These are phyloP conservation scores for Stereocaulon alpinum DNA, from an alignment of 495 filamentous ascomycete genomes.

Conservation along the genomic window DNA sequence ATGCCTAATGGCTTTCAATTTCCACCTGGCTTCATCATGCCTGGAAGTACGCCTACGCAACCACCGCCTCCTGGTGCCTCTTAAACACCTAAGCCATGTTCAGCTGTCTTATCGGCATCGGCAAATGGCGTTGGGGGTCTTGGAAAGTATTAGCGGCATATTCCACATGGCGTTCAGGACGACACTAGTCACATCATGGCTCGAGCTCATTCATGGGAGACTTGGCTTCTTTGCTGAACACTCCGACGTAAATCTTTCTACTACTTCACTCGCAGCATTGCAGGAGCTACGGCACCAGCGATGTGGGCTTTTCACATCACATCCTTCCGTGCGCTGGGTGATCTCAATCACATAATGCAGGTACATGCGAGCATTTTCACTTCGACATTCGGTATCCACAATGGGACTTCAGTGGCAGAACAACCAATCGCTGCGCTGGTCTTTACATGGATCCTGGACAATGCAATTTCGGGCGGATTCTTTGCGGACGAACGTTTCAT, in stretches of 20 bases:
- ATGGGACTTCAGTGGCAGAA: too few relatives aligned
- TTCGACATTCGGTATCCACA: too few relatives aligned
- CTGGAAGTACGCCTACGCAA: constrained; percentile 31
- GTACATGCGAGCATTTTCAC: too few relatives aligned
- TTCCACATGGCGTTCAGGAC: background rate
- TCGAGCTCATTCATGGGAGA: background rate
- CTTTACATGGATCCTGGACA: too few relatives aligned
- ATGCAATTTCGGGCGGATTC: too few relatives aligned
- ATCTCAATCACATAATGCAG: too few relatives aligned
- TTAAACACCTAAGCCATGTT: background rate
- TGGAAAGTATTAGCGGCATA: constrained; percentile 3
- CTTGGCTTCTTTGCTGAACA: background rate
- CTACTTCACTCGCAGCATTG: background rate
- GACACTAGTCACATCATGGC: background rate
- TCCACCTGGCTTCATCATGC: constrained; percentile 53
- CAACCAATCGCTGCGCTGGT: too few relatives aligned
- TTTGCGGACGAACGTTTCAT: background rate
- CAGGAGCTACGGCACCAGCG: background rate
- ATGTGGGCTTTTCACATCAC: background rate
- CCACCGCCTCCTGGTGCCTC: constrained; percentile 37
- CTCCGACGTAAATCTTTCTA: background rate
- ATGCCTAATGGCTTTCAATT: constrained; percentile 61
- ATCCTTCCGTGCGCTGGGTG: too few relatives aligned
- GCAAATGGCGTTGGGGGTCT: background rate
- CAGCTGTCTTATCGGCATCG: background rate